These are phyloP conservation scores for Ganoderma multipileum DNA, from an alignment of 1,284 basidiomycete genomes.

Conservation along the genomic window DNA sequence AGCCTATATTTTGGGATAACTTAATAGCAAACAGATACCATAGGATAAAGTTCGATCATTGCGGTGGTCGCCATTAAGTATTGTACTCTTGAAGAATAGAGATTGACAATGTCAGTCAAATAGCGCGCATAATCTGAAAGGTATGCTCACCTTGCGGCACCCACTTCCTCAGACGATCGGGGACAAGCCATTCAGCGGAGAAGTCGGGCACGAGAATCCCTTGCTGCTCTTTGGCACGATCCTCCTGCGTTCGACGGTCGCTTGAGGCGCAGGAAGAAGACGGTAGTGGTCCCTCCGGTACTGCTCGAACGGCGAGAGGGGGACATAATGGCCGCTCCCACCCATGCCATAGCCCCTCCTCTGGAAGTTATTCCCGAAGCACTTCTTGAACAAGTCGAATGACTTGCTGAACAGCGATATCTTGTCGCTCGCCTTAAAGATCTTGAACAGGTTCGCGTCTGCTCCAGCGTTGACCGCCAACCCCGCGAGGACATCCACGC, in stretches of 20 bases:
- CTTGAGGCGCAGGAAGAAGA: background rate
- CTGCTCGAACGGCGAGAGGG: background rate
- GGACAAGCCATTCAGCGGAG: background rate
- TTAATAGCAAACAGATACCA: no score
- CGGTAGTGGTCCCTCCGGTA: background rate
- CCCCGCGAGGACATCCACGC: conserved; percentile 2
- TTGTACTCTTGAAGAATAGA: background rate
- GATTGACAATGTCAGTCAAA: background rate
- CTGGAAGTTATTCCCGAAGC: background rate
- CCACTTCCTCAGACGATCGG: background rate
- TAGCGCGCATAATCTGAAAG: background rate
- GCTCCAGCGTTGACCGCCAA: conserved; percentile 1
- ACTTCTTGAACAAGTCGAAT: conserved; percentile 11
- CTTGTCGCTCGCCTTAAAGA: background rate
- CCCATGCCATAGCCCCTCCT: background rate
- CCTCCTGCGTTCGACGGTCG: background rate
- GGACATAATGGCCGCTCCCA: no score
- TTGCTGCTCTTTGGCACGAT: background rate
- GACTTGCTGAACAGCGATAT: background rate
- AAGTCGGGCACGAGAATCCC: background rate
- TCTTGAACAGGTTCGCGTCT: background rate
- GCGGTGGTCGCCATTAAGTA: no score
- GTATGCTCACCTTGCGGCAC: background rate
- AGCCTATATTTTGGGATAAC: no score
- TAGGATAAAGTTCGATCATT: no score